phyloP scores from a whole-genome alignment of 139 green algal species.

The Microglena sp. region DNA sequence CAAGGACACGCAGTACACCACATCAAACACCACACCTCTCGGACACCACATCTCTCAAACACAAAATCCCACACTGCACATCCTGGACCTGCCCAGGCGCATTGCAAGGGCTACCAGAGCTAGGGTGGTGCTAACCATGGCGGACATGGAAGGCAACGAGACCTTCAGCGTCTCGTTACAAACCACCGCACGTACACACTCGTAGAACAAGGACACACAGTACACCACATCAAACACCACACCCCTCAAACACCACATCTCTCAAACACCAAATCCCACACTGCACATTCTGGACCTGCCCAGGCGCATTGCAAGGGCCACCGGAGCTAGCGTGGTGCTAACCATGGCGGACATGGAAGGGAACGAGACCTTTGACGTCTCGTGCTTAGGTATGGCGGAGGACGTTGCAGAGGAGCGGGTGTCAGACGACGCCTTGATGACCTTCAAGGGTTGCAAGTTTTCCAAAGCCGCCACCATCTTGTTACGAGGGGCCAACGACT shows the following conservation, averaged over 20 bases:
- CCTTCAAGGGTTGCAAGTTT: constrained; percentile 51
- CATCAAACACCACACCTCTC: no score
- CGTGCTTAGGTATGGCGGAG: constrained; percentile 46
- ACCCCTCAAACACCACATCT: no score
- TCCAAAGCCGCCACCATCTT: constrained; percentile 65
- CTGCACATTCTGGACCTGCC: no score
- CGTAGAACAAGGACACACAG: no score
- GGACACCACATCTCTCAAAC: no score
- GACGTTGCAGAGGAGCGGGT: constrained; percentile 67
- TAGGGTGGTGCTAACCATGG: constrained; percentile 74
- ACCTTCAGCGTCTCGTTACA: constrained; percentile 89
- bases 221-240: no score
- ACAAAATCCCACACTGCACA: no score
- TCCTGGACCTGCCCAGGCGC: constrained; percentile 37
- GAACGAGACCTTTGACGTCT: constrained; percentile 87
- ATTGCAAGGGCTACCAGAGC: constrained; percentile 81
- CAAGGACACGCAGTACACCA: no score
- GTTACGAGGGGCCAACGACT: constrained; percentile 95
- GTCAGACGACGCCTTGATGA: constrained; percentile 65
- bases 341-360: constrained; percentile 96
- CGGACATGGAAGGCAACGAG: constrained; percentile 96
- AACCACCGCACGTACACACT: no score
- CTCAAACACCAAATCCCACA: no score
- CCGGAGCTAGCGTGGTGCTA: constrained; percentile 70
- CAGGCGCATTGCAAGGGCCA: constrained; percentile 76